Evolutionary conservation across 208 protist species (phyloP), one percentile per base, ranked within the genome.

Genomic region (Leptomonas pyrrhocoris): DNA sequence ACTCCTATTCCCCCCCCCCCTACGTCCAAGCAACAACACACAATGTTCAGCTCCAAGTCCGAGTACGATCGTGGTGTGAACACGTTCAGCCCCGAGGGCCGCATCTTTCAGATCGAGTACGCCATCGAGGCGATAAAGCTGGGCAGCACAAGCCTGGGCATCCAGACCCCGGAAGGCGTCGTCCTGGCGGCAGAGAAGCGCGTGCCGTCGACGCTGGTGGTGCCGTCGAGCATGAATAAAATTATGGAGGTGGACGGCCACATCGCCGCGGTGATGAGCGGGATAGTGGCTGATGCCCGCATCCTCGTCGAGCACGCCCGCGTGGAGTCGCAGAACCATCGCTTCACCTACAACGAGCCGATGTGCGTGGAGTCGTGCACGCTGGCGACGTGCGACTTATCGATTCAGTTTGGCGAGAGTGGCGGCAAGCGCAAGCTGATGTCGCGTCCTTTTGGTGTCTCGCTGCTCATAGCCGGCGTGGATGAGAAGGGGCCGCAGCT

Each of bases 41-140:
- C 38, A 55, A 96, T 96, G 92, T 98, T 98, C 75, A 79, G 88
- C 46, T 94, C 93, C 34, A 98, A 98, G 83, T 97, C 83, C 53
- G 98, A 99, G 82, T 99, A 99, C 66, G 98, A 99, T 77, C 86
- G 98, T 34, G 98, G 98, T 65, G 98, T 99, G 7, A 99, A 99
- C 85, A 99, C 99, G 45, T 99, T 99, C 84, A 99, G 96, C 34
- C 99, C 99, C 18, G 98, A 99, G 77, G 99, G 99, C 28, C 93
- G 99, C 43, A 93, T 99, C 36, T 99, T 99, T 86, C 99, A 96
- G 80, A 96, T 97, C 66, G 90, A 97, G 77, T 97, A 98, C 53
- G 94, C 95, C 45, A 93, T 96, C 43, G 86, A 96, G 68, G 94
- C 95, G 2, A 95, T 96, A 61, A 95, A 97, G 86, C 87, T 99